Conservation (phyloP, 176 grass and related monocot species). For the Dactylis glomerata region DNA sequence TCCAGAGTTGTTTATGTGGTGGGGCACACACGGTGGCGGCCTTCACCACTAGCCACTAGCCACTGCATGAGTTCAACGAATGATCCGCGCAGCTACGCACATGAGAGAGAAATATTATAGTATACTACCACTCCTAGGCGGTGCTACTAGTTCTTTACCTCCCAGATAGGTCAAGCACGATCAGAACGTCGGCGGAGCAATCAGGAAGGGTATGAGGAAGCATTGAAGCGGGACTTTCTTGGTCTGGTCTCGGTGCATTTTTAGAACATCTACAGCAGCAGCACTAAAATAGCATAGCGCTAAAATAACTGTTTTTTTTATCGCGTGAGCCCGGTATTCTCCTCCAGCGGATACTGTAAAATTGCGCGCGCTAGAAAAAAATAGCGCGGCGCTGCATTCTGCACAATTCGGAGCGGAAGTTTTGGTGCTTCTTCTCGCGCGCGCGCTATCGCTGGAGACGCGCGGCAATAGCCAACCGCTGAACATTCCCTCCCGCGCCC, state of each 20-base stretch:
- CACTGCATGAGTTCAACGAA: background rate
- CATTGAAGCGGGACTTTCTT: background rate
- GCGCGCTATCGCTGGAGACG: no score
- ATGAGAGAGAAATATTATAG: background rate
- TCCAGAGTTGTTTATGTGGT: background rate
- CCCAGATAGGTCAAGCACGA: background rate
- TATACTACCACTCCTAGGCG: background rate
- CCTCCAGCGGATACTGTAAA: no score
- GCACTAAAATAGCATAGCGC: no score
- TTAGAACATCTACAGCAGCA: no score
- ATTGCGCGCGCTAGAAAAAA: no score
- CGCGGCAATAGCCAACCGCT: no score
- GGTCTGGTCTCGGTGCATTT: background rate
- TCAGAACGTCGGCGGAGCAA: background rate
- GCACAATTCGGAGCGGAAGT: no score
- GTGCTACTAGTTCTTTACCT: slow-evolving; percentile 4
- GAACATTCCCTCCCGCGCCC: no score
- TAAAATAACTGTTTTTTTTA: no score
- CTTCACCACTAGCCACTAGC: background rate
- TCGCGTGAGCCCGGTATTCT: no score
- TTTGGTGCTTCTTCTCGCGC: no score
- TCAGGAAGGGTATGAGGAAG: background rate
- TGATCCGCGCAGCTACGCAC: slow-evolving; percentile 33
- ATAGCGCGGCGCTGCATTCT: no score
- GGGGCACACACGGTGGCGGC: background rate